A percentile compares a stretch with the other conserved stretches of the same genome.
Conservation (phyloP, 768 basidiomycete species). For the Kwoniella newhampshirensis region DNA sequence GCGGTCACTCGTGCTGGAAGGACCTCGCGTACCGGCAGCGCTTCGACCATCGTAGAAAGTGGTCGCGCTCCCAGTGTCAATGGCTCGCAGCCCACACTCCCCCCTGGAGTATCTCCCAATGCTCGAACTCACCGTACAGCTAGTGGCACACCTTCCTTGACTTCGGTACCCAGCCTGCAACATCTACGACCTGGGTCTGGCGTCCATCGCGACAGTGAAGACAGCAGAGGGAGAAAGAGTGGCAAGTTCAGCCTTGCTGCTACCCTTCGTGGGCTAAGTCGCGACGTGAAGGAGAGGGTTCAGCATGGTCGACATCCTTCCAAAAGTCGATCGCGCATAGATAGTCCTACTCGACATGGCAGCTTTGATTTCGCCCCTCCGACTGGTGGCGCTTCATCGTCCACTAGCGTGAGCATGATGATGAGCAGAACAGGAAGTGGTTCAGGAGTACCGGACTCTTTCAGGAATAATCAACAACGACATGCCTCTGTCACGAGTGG, state of each 20-base stretch:
- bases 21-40: slow-evolving; percentile 20
- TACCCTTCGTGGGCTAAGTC: slow-evolving; percentile 45
- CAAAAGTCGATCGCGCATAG: slow-evolving; percentile 20
- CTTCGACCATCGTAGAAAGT: slow-evolving; percentile 36
- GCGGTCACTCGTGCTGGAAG: slow-evolving; percentile 23
- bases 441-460: slow-evolving; percentile 6
- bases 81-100: slow-evolving; percentile 6
- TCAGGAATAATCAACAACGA: background rate
- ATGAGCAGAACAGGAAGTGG: slow-evolving; percentile 17
- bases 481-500: background rate
- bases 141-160: slow-evolving; percentile 11
- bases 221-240: slow-evolving; percentile 32
- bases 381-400: slow-evolving; percentile 1
- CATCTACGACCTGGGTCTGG: slow-evolving; percentile 13
- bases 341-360: slow-evolving; percentile 10
- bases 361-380: slow-evolving; percentile 1
- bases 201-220: slow-evolving; percentile 13
- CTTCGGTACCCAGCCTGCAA: slow-evolving; percentile 13
- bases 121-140: slow-evolving; percentile 10
- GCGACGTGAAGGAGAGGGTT: slow-evolving; percentile 48
- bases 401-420: slow-evolving; percentile 5
- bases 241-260: slow-evolving; percentile 46
- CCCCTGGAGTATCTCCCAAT: slow-evolving; percentile 1
- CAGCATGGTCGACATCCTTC: slow-evolving; percentile 21
- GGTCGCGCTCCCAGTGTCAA: background rate